These are phyloP conservation scores for Nemania abortiva DNA, from an alignment of 2,329 filamentous ascomycete species.

Conservation along the genomic window DNA sequence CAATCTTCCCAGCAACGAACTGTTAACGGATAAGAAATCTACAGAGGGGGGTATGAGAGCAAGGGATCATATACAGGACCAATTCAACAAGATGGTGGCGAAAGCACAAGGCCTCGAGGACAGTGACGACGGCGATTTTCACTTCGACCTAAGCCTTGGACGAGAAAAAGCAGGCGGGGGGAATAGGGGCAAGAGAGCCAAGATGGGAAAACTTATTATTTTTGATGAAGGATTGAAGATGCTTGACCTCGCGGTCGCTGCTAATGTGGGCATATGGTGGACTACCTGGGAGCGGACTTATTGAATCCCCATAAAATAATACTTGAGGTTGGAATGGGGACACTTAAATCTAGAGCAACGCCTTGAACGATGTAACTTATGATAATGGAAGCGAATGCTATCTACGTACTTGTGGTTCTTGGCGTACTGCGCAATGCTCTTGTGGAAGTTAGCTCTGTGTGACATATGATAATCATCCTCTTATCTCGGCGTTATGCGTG, in stretches of 20 bases:
- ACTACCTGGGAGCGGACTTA: conserved; percentile 77
- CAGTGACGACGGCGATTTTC: conserved; percentile 54
- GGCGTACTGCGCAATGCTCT: background rate
- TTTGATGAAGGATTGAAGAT: conserved; percentile 93
- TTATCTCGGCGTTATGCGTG: background rate
- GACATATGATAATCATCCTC: background rate
- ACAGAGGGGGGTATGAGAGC: conserved; percentile 53
- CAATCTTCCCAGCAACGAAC: conserved; percentile 77
- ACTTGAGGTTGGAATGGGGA: background rate
- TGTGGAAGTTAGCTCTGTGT: background rate
- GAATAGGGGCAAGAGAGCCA: conserved; percentile 85
- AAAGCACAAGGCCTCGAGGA: conserved; percentile 53
- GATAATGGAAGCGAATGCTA: conserved; percentile 19
- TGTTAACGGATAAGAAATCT: conserved; percentile 56
- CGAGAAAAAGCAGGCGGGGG: conserved; percentile 88
- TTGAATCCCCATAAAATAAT: conserved; percentile 16
- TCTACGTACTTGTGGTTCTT: background rate
- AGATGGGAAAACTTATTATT: conserved; percentile 92
- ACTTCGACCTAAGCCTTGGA: conserved; percentile 80
- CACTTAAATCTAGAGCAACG: background rate
- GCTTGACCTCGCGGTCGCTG: conserved; percentile 90
- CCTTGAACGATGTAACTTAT: conserved; percentile 10
- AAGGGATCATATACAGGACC: conserved; percentile 56
- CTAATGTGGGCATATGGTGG: conserved; percentile 96
- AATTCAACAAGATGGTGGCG: conserved; percentile 47